Percentiles rank a stretch among this genome's conserved stretches.
Conservation (phyloP, 148 eudicot species). For the Chenopodium quinoa region DNA sequence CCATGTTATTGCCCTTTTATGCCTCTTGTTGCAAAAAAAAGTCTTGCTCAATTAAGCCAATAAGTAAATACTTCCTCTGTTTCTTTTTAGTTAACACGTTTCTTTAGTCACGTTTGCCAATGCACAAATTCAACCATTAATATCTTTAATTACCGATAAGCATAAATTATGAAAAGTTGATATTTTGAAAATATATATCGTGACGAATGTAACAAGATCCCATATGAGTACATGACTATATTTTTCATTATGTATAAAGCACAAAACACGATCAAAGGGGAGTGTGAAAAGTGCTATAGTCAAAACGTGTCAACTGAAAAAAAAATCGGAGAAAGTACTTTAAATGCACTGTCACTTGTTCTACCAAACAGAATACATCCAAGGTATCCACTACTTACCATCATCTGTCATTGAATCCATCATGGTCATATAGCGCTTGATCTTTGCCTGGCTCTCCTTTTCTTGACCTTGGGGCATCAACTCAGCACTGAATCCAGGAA, state of each 20-base stretch:
- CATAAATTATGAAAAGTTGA: too few species aligned
- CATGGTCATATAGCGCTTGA: conserved; percentile 95
- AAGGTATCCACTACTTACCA: conserved; percentile 38
- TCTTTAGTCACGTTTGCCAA: too few species aligned
- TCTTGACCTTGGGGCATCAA: conserved; percentile 88
- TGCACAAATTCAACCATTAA: too few species aligned
- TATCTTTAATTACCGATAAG: too few species aligned
- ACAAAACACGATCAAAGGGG: too few species aligned
- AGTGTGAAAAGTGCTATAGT: too few species aligned
- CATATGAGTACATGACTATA: too few species aligned
- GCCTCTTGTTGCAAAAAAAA: not conserved
- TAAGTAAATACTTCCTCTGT: not conserved
- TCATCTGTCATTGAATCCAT: conserved; percentile 99
- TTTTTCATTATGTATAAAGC: too few species aligned
- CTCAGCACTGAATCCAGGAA: conserved; percentile 86
- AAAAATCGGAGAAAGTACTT: not conserved
- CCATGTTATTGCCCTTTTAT: not conserved
- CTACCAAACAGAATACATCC: not conserved
- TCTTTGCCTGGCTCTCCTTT: conserved; percentile 90
- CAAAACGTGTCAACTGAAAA: too few species aligned
- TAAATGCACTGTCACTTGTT: not conserved
- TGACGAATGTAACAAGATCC: too few species aligned
- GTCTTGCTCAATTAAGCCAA: not conserved
- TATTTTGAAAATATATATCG: too few species aligned
- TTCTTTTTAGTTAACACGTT: too few species aligned